phyloP scores from a whole-genome alignment of 2,329 filamentous ascomycete genomes.

The Phaeomoniella chlamydospora region DNA sequence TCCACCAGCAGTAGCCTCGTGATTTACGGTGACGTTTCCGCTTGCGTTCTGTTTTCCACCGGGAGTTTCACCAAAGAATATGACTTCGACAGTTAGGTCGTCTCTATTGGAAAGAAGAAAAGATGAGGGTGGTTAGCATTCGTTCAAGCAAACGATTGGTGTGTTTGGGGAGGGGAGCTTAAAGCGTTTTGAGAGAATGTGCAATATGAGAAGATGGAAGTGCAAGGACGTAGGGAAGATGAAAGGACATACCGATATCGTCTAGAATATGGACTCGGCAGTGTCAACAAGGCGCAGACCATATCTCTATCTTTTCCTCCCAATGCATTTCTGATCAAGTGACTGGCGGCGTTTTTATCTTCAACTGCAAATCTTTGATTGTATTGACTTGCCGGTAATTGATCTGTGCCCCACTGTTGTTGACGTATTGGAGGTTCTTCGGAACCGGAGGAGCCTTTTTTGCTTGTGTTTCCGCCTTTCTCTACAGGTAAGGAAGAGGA shows the following conservation, averaged over 20 bases:
- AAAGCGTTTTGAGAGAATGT: too few species aligned
- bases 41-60: conserved; percentile 30
- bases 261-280: conserved; percentile 81
- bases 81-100: conserved; percentile 92
- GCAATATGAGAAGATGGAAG: too few species aligned
- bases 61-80: conserved; percentile 82
- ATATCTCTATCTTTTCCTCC: conserved; percentile 90
- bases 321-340: conserved; percentile 86
- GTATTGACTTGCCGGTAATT: conserved; percentile 40
- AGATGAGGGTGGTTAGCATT: too few species aligned
- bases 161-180: too few species aligned
- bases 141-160: too few species aligned
- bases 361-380: conserved; percentile 76
- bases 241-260: conserved; percentile 60
- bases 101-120: conserved; percentile 55
- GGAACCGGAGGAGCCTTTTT: conserved; percentile 43
- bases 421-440: conserved; percentile 71
- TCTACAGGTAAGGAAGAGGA: conserved; percentile 61
- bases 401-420: conserved; percentile 76
- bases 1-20: conserved; percentile 49
- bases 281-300: conserved; percentile 77
- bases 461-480: conserved; percentile 30
- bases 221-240: too few species aligned
- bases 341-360: conserved; percentile 92
- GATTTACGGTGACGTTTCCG: conserved; percentile 69